Evolutionary conservation across 306 rosid species (phyloP), one percentile per base, ranked within the genome.

Genomic region (Prinsepia uniflora): DNA sequence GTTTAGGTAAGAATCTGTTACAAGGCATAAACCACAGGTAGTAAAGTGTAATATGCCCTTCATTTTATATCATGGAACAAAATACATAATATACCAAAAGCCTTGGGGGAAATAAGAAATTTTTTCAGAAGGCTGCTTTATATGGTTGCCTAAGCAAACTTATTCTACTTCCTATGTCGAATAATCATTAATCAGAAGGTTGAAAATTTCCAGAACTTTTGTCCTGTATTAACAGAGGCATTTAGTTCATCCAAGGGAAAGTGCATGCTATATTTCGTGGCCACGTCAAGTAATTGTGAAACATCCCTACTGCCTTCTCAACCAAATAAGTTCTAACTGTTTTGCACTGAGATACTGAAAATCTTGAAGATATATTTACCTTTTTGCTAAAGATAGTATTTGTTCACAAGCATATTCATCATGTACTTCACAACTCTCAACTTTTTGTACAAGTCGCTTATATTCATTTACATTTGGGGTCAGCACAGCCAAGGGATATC

Each of bases 381-480:
- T 78, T 69, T 86, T 75, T 72, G 95, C 81, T 55, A 92, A 95
- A 79, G 90, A 77, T 43, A 80, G 78, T 85, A 87, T 61, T 80
- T 92, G 92, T 71, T 82, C 82, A 70, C 65, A 43, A 30, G 89
- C 80, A 47, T 76, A 84, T n/a, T 70, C 78, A 22, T 86, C 85
- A 50, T 80, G 74, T 39, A 84, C 95, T 80, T 89, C 92, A 48
- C 90, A 79, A 59, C 76, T 80, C 52, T 86, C 69, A 62, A 83
- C 90, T 77, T 81, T 92, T 72, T 89, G 74, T 41, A 92, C 90
- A 53, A 92, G 90, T 17, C 96, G 92, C 81, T 89, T 89, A 75
- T 89, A 92, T 79, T 92, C 96, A 72, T 89, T 89, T 69, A 92
- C 76, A 71, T 92, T 92, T 68, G 96, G 98, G 24, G 96, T 92